Evolutionary conservation across 2,329 filamentous ascomycete genomes (phyloP).

Genomic region (Alternaria sp.): DNA sequence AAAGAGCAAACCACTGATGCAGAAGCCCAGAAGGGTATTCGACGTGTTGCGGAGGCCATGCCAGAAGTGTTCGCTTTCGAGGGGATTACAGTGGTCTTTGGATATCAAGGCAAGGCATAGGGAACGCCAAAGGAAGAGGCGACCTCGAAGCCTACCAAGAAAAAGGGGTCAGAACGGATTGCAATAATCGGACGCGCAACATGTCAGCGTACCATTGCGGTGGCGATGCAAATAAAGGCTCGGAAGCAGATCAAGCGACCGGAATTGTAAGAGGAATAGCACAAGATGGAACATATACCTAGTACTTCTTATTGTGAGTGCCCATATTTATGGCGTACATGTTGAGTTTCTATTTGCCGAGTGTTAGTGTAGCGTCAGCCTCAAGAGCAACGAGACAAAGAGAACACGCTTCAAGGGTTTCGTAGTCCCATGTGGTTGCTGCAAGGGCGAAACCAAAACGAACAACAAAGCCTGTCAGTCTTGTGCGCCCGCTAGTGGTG

Average conservation of each 20-base stretch:
- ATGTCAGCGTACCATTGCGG: constrained; percentile 1
- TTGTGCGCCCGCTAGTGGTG: background rate
- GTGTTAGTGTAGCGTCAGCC: constrained; percentile 2
- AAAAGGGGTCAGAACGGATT: background rate
- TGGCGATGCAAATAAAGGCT: constrained; percentile 15
- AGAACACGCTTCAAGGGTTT: background rate
- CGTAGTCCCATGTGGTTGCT: constrained; percentile 1
- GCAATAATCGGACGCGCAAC: background rate
- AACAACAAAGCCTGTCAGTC: constrained; percentile 12
- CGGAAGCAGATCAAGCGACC: constrained; percentile 1
- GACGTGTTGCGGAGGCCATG: background rate
- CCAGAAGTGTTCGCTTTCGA: background rate
- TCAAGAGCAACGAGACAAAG: constrained; percentile 13
- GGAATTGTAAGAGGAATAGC: constrained; percentile 9
- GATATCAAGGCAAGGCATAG: background rate
- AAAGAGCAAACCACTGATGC: background rate
- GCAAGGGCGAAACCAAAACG: constrained; percentile 7
- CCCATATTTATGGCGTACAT: constrained; percentile 17
- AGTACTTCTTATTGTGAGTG: background rate
- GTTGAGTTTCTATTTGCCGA: constrained; percentile 15
- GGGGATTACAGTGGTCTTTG: background rate
- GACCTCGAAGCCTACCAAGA: constrained; percentile 11
- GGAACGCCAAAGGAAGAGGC: background rate
- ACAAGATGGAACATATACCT: constrained; percentile 14
- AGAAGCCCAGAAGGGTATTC: background rate